These are phyloP conservation scores for Penicillium thymicola DNA, from an alignment of 2,329 filamentous ascomycete species.

Conservation along the genomic window DNA sequence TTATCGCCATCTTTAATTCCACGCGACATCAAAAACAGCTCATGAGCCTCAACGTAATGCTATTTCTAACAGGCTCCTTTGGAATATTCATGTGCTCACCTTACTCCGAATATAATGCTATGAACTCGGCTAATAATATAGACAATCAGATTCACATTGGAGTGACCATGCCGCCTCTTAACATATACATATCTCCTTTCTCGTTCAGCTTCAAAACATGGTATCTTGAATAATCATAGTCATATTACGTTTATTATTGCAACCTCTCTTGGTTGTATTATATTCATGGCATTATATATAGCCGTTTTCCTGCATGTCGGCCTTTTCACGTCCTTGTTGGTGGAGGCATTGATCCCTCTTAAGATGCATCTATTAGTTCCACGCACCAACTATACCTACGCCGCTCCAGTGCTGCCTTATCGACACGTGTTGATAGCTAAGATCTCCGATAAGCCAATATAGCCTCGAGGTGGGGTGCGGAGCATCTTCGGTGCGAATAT, in stretches of 20 bases:
- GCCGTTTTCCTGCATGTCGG: background rate
- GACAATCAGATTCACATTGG: background rate
- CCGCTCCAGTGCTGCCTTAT: background rate
- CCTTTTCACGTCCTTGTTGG: background rate
- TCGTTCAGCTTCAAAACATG: background rate
- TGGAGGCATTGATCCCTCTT: background rate
- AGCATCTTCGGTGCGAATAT: background rate
- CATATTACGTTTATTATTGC: background rate
- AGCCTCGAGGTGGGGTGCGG: background rate
- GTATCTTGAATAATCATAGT: background rate
- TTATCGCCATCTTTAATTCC: background rate
- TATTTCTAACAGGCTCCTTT: background rate
- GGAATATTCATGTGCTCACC: background rate
- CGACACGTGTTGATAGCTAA: constrained; percentile 1
- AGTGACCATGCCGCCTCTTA: background rate
- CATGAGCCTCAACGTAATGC: background rate
- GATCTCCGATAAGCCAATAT: background rate
- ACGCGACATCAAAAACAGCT: background rate
- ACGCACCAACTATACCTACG: background rate
- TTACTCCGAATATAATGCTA: background rate
- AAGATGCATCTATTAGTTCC: background rate
- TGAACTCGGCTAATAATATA: background rate
- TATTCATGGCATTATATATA: background rate
- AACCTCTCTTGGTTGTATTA: background rate
- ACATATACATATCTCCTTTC: background rate